Base-by-base conservation (phyloP, 345 rosid species). In the Salix viminalis region DNA sequence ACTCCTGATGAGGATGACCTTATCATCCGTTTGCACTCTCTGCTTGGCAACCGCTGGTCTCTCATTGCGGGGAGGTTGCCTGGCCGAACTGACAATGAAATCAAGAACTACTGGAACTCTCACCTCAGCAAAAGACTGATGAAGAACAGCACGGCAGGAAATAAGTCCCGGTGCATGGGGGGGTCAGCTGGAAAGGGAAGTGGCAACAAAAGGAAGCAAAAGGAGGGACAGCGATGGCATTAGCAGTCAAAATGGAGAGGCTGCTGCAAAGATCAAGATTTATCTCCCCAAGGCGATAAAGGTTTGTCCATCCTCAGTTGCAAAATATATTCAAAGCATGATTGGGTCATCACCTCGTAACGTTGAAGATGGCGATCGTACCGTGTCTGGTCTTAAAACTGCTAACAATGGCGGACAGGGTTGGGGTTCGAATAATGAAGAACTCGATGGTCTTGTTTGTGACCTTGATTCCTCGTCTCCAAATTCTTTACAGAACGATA, bases 21-120 rank as follows among this genome's bases (percentile, higher is more conserved):
- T 30, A 85, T 87, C 69, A 71, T 87, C 77, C 75, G 84, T 15
- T 78, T 87, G 26, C 90, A 87, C 34, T 44, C 84, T 3, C 88
- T 87, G 52, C 88, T 87, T 0, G 88, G 90, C 42, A 87, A 87
- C 75, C 80, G 88, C 2, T 87, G 87, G 88, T 81, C 85, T 6
- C 79, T 86, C 77, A 86, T 86, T 30, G 88, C 86, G 0, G 83
- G 83, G 12, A 74, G 88, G 67, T 37, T 87, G 7, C 88, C 85
- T 0, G 88, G 90, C 56, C 77, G 90, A 75, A 87, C 90, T 3
- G 90, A 87, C 70, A 87, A 87, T 82, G 88, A 87, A 67, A 87
- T 87, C 65, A 87, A 85, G 69, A 87, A 87, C 79, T 67, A 87
- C 21, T 87, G 90, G 90, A 87, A 85, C 54, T 75, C 88, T 10